Evolutionary conservation across 176 grass and related monocot species (phyloP), one percentile per base, ranked within the genome.

Genomic region (Oryza brachyantha): DNA sequence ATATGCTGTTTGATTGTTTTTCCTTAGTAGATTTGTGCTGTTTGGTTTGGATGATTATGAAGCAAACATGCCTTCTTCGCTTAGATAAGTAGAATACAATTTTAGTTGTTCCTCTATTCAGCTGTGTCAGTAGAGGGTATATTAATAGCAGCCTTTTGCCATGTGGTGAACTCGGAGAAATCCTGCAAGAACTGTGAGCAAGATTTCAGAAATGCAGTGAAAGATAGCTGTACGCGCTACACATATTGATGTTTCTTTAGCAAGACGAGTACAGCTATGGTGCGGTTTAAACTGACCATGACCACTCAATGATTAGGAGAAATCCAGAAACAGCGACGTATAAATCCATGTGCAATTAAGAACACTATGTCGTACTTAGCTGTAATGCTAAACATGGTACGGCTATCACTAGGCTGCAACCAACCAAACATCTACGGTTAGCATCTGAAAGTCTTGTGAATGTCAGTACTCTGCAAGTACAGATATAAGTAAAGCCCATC

Each of bases 381-480:
- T 86, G 77, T 75, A 62, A 55, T 28, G n/a, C 76, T 60, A 36
- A 52, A n/a, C 17, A 36, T n/a, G 3, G 63, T 69, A 28, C 82
- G 65, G 54, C 31, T 39, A 66, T 34, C 28, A 25, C 7, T 26
- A 72, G 77, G 67, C 66, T 87, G 79, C 85, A 65, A 35, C 10
- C 39, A 34, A 26, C 64, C 70, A 22, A 78, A 70, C 42, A 43
- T 77, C 62, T 43, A 75, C 62, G 54, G 64, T 31, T 72, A 77
- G 58, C 65, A 65, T 58, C 66, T 70, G 26, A 72, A 58, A 83
- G 17, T 19, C 40, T 24, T 14, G 3, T 31, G 27, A 26, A 45
- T 76, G 55, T 29, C 12, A 41, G 2, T 21, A 17, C 17, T 42
- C 73, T 64, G 42, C 32, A 34, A 65, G 72, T 71, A 70, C 57